These are phyloP conservation scores for Penicillium waksmanii DNA, from an alignment of 495 filamentous ascomycete genomes.

Conservation along the genomic window DNA sequence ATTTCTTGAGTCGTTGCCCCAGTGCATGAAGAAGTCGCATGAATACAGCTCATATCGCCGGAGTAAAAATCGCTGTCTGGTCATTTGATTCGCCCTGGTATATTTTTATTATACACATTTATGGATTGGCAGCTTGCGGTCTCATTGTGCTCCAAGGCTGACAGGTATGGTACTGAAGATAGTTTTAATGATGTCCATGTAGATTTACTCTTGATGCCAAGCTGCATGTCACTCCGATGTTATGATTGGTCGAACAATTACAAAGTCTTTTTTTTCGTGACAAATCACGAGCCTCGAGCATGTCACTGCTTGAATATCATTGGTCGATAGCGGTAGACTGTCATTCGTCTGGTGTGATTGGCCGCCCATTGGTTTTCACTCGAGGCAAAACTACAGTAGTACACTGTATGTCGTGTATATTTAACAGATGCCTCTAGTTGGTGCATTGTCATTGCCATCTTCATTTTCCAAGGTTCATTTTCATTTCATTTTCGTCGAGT, in stretches of 20 bases:
- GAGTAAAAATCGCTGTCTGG: constrained; percentile 13
- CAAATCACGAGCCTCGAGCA: not conserved
- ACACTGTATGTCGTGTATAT: too few species aligned
- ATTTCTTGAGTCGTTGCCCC: constrained; percentile 7
- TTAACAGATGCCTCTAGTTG: not conserved
- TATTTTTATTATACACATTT: constrained; percentile 6
- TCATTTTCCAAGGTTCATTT: too few species aligned
- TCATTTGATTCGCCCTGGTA: constrained; percentile 5
- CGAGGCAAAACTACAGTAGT: not conserved
- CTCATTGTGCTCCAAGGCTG: constrained; percentile 10
- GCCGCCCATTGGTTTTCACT: constrained; percentile 13
- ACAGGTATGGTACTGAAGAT: constrained; percentile 6
- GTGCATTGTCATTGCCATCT: too few species aligned
- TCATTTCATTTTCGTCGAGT: not conserved
- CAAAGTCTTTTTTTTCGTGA: too few species aligned
- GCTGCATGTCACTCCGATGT: constrained; percentile 18
- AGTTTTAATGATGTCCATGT: constrained; percentile 7
- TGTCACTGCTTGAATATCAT: constrained; percentile 17
- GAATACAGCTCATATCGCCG: constrained; percentile 9
- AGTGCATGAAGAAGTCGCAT: constrained; percentile 7
- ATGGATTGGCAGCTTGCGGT: constrained; percentile 9
- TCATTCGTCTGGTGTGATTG: constrained; percentile 18
- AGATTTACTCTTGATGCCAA: constrained; percentile 2
- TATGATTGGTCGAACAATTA: constrained; percentile 18
- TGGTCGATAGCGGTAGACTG: constrained; percentile 10